phyloP scores from a whole-genome alignment of 192 early-diverging fungal genomes.

The Mortierella antarctica region DNA sequence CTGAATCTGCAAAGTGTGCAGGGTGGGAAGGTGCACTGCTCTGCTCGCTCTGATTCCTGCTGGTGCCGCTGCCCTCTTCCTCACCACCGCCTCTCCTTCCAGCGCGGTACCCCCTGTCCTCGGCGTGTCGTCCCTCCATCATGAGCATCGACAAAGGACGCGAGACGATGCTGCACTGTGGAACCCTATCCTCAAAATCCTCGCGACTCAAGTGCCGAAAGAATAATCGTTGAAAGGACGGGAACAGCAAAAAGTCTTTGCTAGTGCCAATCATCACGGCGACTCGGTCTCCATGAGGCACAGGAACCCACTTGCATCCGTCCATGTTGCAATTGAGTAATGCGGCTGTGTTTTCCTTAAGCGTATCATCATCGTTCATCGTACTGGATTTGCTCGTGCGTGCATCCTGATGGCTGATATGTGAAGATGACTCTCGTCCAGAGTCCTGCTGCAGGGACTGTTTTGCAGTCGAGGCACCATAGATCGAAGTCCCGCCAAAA shows the following conservation, averaged over 20 bases:
- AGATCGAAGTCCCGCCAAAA: constrained; percentile 34
- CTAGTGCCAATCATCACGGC: constrained; percentile 52
- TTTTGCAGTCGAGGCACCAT: not conserved
- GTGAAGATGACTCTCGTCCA: not conserved
- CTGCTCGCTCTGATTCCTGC: not conserved
- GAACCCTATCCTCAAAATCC: constrained; percentile 37
- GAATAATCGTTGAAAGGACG: constrained; percentile 41
- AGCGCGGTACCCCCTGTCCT: not conserved
- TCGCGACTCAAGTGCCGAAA: constrained; percentile 45
- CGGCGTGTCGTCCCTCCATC: not conserved
- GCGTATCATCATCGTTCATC: not conserved
- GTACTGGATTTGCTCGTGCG: not conserved
- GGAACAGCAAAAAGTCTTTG: constrained; percentile 45
- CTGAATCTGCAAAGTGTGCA: no score
- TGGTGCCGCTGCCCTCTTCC: not conserved
- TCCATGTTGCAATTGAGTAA: constrained; percentile 7
- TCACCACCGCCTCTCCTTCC: not conserved
- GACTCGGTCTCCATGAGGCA: constrained; percentile 25
- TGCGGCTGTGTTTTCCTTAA: not conserved
- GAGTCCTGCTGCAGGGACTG: no score
- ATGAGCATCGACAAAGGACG: constrained; percentile 16
- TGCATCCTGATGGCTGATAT: not conserved
- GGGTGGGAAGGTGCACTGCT: not conserved
- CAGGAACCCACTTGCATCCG: constrained; percentile 41
- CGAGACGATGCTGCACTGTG: constrained; percentile 18